phyloP scores from a whole-genome alignment of 2,329 filamentous ascomycete species.

The Cladorrhinum sp. region DNA sequence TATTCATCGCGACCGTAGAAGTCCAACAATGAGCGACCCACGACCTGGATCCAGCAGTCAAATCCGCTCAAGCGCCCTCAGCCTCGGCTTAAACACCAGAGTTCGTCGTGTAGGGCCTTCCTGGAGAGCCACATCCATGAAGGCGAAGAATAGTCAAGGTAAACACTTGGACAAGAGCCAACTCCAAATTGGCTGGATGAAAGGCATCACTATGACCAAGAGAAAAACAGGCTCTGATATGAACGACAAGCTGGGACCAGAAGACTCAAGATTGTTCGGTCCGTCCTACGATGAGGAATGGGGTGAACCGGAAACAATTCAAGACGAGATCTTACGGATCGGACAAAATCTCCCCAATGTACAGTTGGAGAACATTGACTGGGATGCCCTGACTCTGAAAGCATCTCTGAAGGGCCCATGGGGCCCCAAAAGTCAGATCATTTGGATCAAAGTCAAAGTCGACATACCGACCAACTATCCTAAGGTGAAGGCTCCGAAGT shows the following conservation, averaged over 20 bases:
- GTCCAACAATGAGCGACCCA: constrained; percentile 60
- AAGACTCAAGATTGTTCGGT: constrained; percentile 52
- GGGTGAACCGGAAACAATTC: constrained; percentile 60
- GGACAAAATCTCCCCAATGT: constrained; percentile 62
- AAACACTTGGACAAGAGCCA: constrained; percentile 47
- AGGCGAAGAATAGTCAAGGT: constrained; percentile 45
- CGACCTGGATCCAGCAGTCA: constrained; percentile 46
- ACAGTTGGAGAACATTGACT: constrained; percentile 61
- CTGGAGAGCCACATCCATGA: constrained; percentile 60
- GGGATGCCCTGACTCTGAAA: constrained; percentile 56
- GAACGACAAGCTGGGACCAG: constrained; percentile 49
- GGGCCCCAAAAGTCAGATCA: constrained; percentile 54
- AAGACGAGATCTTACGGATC: constrained; percentile 63
- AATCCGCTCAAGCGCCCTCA: constrained; percentile 40
- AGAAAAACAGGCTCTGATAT: constrained; percentile 45
- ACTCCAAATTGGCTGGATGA: constrained; percentile 67
- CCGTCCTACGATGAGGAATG: constrained; percentile 54
- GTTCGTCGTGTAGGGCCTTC: constrained; percentile 38
- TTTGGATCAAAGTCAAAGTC: constrained; percentile 61
- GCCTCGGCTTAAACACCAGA: constrained; percentile 38
- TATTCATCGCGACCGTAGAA: constrained; percentile 55
- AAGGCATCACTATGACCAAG: constrained; percentile 63
- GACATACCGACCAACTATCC: constrained; percentile 60
- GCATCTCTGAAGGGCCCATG: constrained; percentile 65
- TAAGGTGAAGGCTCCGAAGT: constrained; percentile 54